A percentile compares a stretch with the other conserved stretches of the same genome.
Evolutionary conservation across 371 early-diverging fungal species (phyloP).

Genomic region (Saksenaea vasiformis): DNA sequence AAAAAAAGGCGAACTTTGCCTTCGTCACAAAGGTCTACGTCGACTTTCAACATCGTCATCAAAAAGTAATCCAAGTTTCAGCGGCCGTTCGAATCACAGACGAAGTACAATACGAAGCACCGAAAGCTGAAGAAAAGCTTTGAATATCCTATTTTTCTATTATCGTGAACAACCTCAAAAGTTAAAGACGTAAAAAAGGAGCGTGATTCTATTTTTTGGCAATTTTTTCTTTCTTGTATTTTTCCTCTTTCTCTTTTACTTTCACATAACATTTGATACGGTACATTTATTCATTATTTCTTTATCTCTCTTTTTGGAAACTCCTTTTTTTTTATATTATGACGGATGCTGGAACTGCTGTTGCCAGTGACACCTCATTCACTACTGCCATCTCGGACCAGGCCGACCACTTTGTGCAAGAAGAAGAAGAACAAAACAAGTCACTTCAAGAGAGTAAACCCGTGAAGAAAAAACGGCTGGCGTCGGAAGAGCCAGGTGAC

Average conservation of each 20-base stretch:
- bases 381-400: background rate
- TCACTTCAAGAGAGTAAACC: conserved; percentile 13
- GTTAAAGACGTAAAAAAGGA: background rate
- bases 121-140: too few species aligned
- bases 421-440: conserved; percentile 14
- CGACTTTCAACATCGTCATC: too few species aligned
- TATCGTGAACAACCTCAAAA: background rate
- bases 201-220: background rate
- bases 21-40: too few species aligned
- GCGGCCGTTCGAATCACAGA: too few species aligned
- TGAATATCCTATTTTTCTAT: background rate
- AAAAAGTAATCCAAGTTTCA: too few species aligned
- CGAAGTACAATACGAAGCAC: too few species aligned
- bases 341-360: conserved; percentile 6
- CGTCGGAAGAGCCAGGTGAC: conserved; percentile 18
- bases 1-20: too few species aligned
- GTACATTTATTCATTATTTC: background rate
- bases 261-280: background rate
- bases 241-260: background rate
- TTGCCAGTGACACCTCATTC: conserved; percentile 4
- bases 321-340: conserved; percentile 10
- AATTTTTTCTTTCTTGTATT: too few species aligned
- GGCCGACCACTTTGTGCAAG: background rate
- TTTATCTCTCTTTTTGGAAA: background rate
- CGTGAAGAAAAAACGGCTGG: conserved; percentile 13